These are phyloP conservation scores for Salvia splendens DNA, from an alignment of 257 asterid species.

Conservation along the genomic window DNA sequence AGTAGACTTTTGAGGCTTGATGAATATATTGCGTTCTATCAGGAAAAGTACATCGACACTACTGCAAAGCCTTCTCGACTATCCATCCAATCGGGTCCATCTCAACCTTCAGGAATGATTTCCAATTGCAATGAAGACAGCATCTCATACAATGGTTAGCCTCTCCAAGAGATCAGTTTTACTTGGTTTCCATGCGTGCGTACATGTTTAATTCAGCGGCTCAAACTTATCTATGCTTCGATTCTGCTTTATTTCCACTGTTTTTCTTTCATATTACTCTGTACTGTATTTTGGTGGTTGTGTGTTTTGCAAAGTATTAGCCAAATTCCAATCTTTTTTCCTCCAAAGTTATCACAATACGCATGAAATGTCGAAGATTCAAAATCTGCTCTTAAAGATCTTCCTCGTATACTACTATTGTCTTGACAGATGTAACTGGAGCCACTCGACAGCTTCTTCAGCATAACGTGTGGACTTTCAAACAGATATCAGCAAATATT, in stretches of 20 bases:
- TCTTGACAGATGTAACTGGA: constrained; percentile 46
- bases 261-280: not conserved
- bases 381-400: not conserved
- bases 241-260: not conserved
- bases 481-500: constrained; percentile 72
- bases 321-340: no score
- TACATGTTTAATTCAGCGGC: not conserved
- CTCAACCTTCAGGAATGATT: constrained; percentile 49
- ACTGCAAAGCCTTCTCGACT: constrained; percentile 52
- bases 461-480: constrained; percentile 67
- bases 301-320: no score
- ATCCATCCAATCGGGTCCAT: constrained; percentile 49
- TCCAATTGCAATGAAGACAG: constrained; percentile 50
- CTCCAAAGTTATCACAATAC: no score
- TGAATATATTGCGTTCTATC: constrained; percentile 30
- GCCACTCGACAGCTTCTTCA: constrained; percentile 63
- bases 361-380: constrained; percentile 6
- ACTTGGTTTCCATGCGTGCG: no score
- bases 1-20: not conserved
- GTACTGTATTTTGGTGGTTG: not conserved
- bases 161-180: no score
- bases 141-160: constrained; percentile 58
- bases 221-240: not conserved
- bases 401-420: constrained; percentile 1
- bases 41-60: constrained; percentile 67